Percentiles rank a stretch among this genome's conserved stretches.
These are phyloP conservation scores for Populus davidiana DNA, from an alignment of 345 rosid species.

Conservation along the genomic window DNA sequence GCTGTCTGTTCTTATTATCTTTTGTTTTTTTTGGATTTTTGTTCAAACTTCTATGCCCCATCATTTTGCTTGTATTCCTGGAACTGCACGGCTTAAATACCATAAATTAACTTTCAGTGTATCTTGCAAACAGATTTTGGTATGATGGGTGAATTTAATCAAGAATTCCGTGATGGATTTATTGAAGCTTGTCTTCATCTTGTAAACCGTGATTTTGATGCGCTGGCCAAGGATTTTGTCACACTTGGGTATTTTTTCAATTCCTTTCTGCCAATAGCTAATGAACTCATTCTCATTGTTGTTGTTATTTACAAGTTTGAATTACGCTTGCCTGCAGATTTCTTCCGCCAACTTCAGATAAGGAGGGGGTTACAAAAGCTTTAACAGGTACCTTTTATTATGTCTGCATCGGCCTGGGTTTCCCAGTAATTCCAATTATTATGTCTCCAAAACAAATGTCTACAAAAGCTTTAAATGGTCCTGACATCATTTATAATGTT, in stretches of 20 bases:
- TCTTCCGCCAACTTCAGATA: conserved; percentile 86
- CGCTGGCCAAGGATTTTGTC: conserved; percentile 83
- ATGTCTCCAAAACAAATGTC: not conserved
- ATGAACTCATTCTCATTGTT: not conserved
- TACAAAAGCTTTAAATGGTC: not conserved
- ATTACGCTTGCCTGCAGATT: conserved; percentile 44
- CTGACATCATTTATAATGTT: conserved; percentile 16
- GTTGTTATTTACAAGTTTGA: not conserved
- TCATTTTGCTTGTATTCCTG: too few species aligned
- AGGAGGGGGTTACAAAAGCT: conserved; percentile 74
- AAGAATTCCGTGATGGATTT: conserved; percentile 86
- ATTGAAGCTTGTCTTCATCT: conserved; percentile 97
- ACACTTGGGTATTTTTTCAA: conserved; percentile 70
- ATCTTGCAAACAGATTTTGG: conserved; percentile 75
- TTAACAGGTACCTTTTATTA: conserved; percentile 56
- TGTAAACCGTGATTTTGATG: conserved; percentile 87
- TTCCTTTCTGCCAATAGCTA: conserved; percentile 16
- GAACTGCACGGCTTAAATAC: too few species aligned
- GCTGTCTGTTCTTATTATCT: too few species aligned
- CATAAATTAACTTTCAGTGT: conserved; percentile 27
- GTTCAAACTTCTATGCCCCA: too few species aligned
- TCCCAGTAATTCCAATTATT: conserved; percentile 3
- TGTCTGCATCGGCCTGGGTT: conserved; percentile 10
- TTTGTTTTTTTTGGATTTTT: too few species aligned
- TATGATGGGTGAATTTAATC: conserved; percentile 96